These are phyloP conservation scores for Tolypocladium paradoxum DNA, from an alignment of 2,329 filamentous ascomycete genomes.

Conservation along the genomic window DNA sequence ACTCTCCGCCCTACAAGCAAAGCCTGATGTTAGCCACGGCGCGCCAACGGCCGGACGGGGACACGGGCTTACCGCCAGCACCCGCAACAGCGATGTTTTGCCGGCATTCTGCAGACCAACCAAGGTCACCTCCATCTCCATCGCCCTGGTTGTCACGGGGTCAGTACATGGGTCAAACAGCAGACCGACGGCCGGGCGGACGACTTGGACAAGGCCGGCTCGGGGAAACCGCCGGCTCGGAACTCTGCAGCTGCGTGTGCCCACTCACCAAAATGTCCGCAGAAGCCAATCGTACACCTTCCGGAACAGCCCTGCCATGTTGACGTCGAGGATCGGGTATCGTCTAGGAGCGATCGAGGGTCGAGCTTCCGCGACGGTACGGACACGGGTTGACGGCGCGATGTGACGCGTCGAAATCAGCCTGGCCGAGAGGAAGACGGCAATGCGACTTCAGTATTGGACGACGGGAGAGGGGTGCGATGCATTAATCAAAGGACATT, in stretches of 20 bases:
- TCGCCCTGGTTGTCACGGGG: slow-evolving; percentile 55
- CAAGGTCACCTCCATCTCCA: slow-evolving; percentile 99
- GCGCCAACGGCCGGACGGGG: neutral
- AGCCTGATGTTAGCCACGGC: slow-evolving; percentile 10
- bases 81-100: slow-evolving; percentile 88
- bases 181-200: neutral
- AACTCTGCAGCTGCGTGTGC: neutral
- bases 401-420: neutral
- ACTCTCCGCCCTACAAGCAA: slow-evolving; percentile 73
- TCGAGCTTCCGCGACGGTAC: neutral
- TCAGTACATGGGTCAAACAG: neutral
- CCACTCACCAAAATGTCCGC: slow-evolving; percentile 85
- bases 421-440: neutral
- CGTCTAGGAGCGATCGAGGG: neutral
- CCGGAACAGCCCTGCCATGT: slow-evolving; percentile 86
- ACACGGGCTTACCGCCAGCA: slow-evolving; percentile 70
- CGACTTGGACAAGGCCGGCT: neutral
- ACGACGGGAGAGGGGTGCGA: neutral
- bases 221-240: neutral
- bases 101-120: slow-evolving; percentile 96
- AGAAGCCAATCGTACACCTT: slow-evolving; percentile 97
- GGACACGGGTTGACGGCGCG: neutral
- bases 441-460: neutral
- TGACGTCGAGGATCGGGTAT: slow-evolving; percentile 5
- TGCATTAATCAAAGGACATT: neutral